Conservation (phyloP, 2,329 filamentous ascomycete species). For the Aspergillaceae sp. region DNA sequence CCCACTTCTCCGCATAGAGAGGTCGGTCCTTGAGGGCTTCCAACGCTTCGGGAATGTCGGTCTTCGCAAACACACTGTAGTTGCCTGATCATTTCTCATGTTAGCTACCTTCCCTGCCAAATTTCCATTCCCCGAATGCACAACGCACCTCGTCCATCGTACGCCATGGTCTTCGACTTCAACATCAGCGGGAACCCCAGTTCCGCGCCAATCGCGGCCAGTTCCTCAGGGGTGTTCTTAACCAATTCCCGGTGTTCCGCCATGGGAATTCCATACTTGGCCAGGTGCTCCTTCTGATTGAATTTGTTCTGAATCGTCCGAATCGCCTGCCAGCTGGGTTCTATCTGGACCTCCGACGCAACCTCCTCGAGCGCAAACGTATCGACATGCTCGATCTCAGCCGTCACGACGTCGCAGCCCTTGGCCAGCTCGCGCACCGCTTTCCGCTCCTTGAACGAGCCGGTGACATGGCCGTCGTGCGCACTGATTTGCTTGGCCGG, state of each 20-base stretch:
- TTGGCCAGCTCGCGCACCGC: constrained; percentile 73
- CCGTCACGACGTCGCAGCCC: constrained; percentile 71
- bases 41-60: constrained; percentile 58
- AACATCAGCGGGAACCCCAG: constrained; percentile 86
- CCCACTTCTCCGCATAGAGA: constrained; percentile 85
- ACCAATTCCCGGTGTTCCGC: constrained; percentile 61
- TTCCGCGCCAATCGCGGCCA: constrained; percentile 54
- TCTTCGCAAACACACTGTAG: constrained; percentile 52
- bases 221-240: constrained; percentile 49
- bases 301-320: constrained; percentile 91
- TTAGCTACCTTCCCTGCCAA: background rate
- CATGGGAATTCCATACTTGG: constrained; percentile 59
- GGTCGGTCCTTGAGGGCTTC: constrained; percentile 58
- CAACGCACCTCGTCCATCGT: constrained; percentile 69
- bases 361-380: constrained; percentile 84
- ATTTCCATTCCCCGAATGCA: background rate
- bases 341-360: constrained; percentile 55
- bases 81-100: constrained; percentile 43
- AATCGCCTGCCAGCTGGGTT: constrained; percentile 80
- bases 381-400: constrained; percentile 93
- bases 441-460: constrained; percentile 76
- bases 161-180: constrained; percentile 81
- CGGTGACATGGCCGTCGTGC: constrained; percentile 64
- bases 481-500: constrained; percentile 81
- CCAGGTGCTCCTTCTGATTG: constrained; percentile 74